Evolutionary conservation across 192 early-diverging fungal genomes (phyloP).

Genomic region (Coemansia reversa): DNA sequence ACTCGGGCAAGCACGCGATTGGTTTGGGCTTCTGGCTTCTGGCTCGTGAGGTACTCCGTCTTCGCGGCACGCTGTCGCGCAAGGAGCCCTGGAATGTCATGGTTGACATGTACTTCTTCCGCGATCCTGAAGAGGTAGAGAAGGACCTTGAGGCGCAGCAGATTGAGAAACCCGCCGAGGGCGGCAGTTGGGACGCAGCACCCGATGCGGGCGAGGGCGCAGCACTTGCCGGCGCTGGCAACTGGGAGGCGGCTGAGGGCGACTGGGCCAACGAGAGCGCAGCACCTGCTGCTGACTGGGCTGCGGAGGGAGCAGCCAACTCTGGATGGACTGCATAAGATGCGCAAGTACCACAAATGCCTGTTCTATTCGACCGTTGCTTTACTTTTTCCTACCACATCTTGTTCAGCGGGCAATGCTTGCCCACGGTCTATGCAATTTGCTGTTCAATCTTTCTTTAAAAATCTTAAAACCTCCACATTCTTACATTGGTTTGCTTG

Average conservation of each 20-base stretch:
- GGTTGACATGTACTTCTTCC: conserved; percentile 99
- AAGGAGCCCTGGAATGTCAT: conserved; percentile 90
- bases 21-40: conserved; percentile 98
- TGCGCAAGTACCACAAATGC: background rate
- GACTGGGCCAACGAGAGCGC: conserved; percentile 51
- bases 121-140: conserved; percentile 94
- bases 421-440: conserved; percentile 4
- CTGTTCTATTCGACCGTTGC: too few species aligned
- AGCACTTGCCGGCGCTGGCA: conserved; percentile 33
- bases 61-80: conserved; percentile 90
- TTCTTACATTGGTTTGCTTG: too few species aligned
- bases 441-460: conserved; percentile 1
- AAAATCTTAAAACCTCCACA: background rate
- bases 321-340: conserved; percentile 36
- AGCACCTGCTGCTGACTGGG: conserved; percentile 61
- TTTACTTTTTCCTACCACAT: conserved; percentile 2
- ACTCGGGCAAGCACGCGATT: conserved; percentile 98
- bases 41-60: conserved; percentile 97
- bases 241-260: conserved; percentile 50
- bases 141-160: conserved; percentile 81
- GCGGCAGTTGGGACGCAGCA: conserved; percentile 50
- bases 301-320: conserved; percentile 59
- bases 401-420: too few species aligned
- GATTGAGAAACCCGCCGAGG: conserved; percentile 55
- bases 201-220: conserved; percentile 48